These are phyloP conservation scores for Neocatenulostroma microsporum DNA, from an alignment of 2,329 filamentous ascomycete genomes.

Conservation along the genomic window DNA sequence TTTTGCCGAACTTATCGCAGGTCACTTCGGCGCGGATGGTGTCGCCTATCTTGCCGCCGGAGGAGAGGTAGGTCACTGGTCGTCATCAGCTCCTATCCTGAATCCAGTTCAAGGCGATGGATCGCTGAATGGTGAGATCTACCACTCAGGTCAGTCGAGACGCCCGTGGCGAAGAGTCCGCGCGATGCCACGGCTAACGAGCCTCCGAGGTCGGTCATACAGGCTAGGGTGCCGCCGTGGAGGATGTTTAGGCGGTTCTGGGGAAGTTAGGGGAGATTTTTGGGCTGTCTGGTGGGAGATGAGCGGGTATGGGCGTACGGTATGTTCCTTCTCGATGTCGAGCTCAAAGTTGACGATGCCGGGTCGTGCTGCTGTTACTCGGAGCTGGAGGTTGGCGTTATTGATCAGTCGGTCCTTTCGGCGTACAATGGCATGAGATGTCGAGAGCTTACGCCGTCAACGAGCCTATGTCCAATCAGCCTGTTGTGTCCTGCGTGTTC, in stretches of 20 bases:
- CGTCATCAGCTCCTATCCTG: too few relatives aligned
- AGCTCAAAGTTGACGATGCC: constrained; percentile 70
- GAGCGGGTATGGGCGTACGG: too few relatives aligned
- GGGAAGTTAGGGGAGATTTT: too few relatives aligned
- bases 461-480: constrained; percentile 7
- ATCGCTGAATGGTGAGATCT: constrained; percentile 1
- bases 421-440: too few relatives aligned
- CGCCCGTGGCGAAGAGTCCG: constrained; percentile 58
- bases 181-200: constrained; percentile 58
- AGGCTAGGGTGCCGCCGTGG: constrained; percentile 71
- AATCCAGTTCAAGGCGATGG: not conserved
- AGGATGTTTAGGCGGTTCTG: constrained; percentile 70
- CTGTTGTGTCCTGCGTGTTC: too few relatives aligned
- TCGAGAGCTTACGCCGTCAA: constrained; percentile 16
- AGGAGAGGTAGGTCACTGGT: constrained; percentile 55
- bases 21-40: constrained; percentile 44
- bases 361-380: constrained; percentile 55
- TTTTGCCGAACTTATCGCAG: constrained; percentile 61
- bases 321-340: constrained; percentile 66
- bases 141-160: constrained; percentile 59
- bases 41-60: constrained; percentile 57
- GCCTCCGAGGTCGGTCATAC: constrained; percentile 62
- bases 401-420: too few relatives aligned
- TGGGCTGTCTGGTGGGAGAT: too few relatives aligned
- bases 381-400: too few relatives aligned